These are phyloP conservation scores for Symmetrospora coprosmae DNA, from an alignment of 768 basidiomycete species.

Conservation along the genomic window DNA sequence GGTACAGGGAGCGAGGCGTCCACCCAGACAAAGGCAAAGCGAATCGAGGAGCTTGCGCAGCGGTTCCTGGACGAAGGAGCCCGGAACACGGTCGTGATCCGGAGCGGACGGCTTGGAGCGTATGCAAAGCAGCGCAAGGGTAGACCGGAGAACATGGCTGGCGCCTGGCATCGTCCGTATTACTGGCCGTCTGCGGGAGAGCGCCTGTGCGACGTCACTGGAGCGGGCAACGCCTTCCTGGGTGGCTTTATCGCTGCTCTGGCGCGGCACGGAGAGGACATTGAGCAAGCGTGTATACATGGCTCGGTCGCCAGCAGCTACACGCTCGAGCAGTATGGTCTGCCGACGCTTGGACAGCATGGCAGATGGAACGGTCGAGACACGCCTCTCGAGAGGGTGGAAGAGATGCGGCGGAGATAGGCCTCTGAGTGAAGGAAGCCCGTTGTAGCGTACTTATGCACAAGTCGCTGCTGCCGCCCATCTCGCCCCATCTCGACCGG, in stretches of 20 bases:
- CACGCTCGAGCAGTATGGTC: constrained; percentile 9
- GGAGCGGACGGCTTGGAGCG: constrained; percentile 55
- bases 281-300: constrained; percentile 1
- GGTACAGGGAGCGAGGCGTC: neutral
- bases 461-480: too few relatives aligned
- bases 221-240: constrained; percentile 16
- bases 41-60: constrained; percentile 35
- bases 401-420: neutral
- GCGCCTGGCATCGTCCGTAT: constrained; percentile 1
- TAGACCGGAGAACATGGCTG: neutral
- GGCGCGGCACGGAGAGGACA: neutral
- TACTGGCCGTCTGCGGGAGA: neutral
- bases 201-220: constrained; percentile 7
- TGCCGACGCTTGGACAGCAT: neutral
- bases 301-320: constrained; percentile 2
- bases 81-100: constrained; percentile 48
- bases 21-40: constrained; percentile 37
- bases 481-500: too few relatives aligned
- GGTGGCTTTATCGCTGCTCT: constrained; percentile 13
- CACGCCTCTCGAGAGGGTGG: neutral
- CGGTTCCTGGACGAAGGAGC: constrained; percentile 27
- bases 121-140: constrained; percentile 1
- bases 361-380: constrained; percentile 7
- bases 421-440: too few relatives aligned
- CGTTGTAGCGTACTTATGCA: too few relatives aligned